These are phyloP conservation scores for Mycena leptocephala DNA, from an alignment of 768 basidiomycete genomes.

Conservation along the genomic window DNA sequence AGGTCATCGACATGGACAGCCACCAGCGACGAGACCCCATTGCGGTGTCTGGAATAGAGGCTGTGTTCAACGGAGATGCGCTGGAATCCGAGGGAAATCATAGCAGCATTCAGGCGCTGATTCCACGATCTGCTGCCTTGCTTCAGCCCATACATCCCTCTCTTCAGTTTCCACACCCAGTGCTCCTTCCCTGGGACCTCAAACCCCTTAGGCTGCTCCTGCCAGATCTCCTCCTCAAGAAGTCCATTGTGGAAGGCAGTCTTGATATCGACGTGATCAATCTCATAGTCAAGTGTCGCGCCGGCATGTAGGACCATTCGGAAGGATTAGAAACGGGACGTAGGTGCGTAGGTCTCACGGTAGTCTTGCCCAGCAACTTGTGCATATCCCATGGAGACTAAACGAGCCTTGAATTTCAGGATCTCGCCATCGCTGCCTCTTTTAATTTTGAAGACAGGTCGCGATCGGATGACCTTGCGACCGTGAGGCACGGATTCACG, in stretches of 20 bases:
- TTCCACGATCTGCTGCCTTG: conserved; percentile 39
- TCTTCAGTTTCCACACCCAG: conserved; percentile 16
- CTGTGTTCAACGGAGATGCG: conserved; percentile 35
- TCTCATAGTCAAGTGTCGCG: not conserved
- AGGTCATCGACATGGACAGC: conserved; percentile 48
- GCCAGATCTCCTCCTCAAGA: conserved; percentile 8
- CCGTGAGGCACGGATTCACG: not conserved
- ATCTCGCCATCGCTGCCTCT: conserved; percentile 5
- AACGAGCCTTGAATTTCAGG: conserved; percentile 10
- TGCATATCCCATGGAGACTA: conserved; percentile 7
- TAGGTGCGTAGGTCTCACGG: conserved; percentile 6
- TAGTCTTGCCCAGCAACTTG: conserved; percentile 10
- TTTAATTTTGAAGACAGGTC: conserved; percentile 14
- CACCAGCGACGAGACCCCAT: not conserved
- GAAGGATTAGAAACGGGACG: not conserved
- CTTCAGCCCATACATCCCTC: conserved; percentile 15
- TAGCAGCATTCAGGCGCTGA: not conserved
- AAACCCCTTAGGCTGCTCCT: conserved; percentile 8
- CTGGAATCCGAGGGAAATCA: conserved; percentile 32
- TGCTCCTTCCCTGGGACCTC: conserved; percentile 10
- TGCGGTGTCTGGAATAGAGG: conserved; percentile 25
- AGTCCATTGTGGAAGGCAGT: conserved; percentile 9
- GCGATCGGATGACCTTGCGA: not conserved
- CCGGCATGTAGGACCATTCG: conserved; percentile 27
- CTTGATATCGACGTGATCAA: conserved; percentile 5